Base-by-base conservation (phyloP, 768 basidiomycete genomes). In the Lactifluus subvellereus region DNA sequence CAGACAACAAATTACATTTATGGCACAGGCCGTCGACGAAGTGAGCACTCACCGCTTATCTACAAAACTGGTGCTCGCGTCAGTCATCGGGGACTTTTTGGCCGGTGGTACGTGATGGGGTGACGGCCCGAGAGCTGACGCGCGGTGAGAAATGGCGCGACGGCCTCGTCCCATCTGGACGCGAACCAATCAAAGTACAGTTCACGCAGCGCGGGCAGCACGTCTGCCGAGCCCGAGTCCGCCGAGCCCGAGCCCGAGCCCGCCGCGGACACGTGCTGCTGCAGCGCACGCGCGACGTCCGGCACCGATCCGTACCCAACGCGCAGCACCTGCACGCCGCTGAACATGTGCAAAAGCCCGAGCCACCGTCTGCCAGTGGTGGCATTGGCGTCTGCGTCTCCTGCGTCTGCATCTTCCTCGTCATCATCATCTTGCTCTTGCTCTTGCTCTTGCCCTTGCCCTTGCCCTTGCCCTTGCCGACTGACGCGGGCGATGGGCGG, bases 131-230 rank as follows among this genome's bases (percentile, higher is more conserved):
- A 51, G 20, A 33, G 38, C n/a, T 33, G 7, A 32, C 50, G 58
- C 14, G 50, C 50, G 11, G n/a, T 5, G 30, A 52, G 32, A 8
- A 59, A 59, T 14, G 50, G 51, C 7, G 40, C 42, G 20, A 59
- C 58, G n/a, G 50, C 58, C 27, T 52, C 50, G 16, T 18, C 40
- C 58, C 58, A 59, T 8, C 30, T 43, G 2, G 40, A 9, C 40
- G 58, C 58, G 16, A 43, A 35, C 58, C 58, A 59, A 20, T 43
- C 58, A 43, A 60, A 60, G 7, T 54, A 20, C 22, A 60, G 59
- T 38, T 54, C 59, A 16, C 52, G 52, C 35, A 60, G 45, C 22
- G 43, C 53, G 10, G 59, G 59, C 16, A 54, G 35, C 22, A 54
- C 59, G 11, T 45, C 52, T 27, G 27, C 27, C 27, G 27, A 27